Percentiles rank a stretch among this genome's conserved stretches.
Conservation (phyloP, 2,329 filamentous ascomycete species). For the Dactylellina cionopaga region DNA sequence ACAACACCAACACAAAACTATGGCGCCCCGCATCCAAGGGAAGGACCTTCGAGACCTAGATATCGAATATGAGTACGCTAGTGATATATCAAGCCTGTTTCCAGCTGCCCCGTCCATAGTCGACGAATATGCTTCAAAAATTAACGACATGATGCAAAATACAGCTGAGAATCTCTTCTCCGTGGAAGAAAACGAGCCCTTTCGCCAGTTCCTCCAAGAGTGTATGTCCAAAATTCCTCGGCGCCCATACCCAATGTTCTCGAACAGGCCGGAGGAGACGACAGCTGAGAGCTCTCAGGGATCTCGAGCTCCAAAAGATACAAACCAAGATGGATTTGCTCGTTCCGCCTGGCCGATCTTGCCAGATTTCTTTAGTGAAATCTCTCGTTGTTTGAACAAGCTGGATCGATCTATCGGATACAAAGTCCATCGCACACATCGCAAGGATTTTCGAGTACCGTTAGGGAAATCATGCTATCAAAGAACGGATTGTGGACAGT, state of each 20-base stretch:
- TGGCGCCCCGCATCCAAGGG: conserved; percentile 46
- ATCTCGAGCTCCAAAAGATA: not conserved
- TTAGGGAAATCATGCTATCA: conserved; percentile 34
- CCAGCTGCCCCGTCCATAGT: not conserved
- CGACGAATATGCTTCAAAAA: conserved; percentile 33
- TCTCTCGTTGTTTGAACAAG: conserved; percentile 38
- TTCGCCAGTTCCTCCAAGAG: conserved; percentile 29
- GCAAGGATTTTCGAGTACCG: conserved; percentile 39
- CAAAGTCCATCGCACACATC: conserved; percentile 39
- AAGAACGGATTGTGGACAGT: conserved; percentile 42
- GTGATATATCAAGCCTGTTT: conserved; percentile 33
- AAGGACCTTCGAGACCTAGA: conserved; percentile 32
- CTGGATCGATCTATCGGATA: conserved; percentile 39
- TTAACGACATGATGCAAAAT: conserved; percentile 34
- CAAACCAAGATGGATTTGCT: conserved; percentile 11
- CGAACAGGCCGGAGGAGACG: not conserved
- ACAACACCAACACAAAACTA: conserved; percentile 20
- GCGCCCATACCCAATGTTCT: conserved; percentile 33
- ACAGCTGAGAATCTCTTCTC: conserved; percentile 28
- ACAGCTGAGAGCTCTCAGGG: conserved; percentile 1
- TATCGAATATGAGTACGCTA: conserved; percentile 42
- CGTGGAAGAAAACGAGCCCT: conserved; percentile 17
- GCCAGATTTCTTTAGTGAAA: conserved; percentile 44
- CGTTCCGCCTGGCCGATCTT: conserved; percentile 38
- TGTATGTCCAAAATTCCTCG: conserved; percentile 25